Evolutionary conservation across 257 asterid genomes (phyloP), one percentile per base, ranked within the genome.

Genomic region (Oldenlandia corymbosa): DNA sequence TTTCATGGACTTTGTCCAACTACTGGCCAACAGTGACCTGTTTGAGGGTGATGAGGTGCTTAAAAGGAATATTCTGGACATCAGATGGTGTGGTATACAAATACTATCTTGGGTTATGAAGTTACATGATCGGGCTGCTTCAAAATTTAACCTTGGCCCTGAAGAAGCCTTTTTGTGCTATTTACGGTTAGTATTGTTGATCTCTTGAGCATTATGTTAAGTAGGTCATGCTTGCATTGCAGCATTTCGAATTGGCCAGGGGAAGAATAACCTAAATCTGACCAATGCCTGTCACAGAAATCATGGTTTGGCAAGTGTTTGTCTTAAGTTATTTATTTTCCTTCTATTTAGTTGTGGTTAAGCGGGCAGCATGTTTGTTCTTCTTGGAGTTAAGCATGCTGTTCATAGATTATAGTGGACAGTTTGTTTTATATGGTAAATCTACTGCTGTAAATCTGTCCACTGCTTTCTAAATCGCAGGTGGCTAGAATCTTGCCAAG

Each of bases 401-500:
- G 20, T 45, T 45, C 17, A 21, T n/a, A 45, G 50, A 47, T 18
- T 47, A 11, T 20, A n/a, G 10, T 47, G 53, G 26, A 47, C 53
- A 47, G 20, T 3, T 34, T 47, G 2, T 47, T 47, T 47, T n/a
- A 17, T 17, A 18, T 49, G 1, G 16, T 42, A 34, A 6, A 51
- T 57, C 65, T 6, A 58, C 32, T 51, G n/a, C 54, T 21, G 26
- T 24, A 17, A 47, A 45, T 10, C 45, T 45, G 20, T 4, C 27
- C 18, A 48, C 36, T 79, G 67, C 31, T 52, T 21, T 18, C 53
- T 41, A 60, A 50, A 68, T 73, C 78, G 75, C 84, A 91, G 98
- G 41, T 92, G 98, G 97, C 72, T 76, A 72, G 95, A 85, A 56
- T 92, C 83, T 71, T 81, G 85, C 73, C 79, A 71, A 85, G 97